A percentile compares a stretch with the other conserved stretches of the same genome.
phyloP scores from a whole-genome alignment of 495 filamentous ascomycete species.

The Delitschia confertaspora region DNA sequence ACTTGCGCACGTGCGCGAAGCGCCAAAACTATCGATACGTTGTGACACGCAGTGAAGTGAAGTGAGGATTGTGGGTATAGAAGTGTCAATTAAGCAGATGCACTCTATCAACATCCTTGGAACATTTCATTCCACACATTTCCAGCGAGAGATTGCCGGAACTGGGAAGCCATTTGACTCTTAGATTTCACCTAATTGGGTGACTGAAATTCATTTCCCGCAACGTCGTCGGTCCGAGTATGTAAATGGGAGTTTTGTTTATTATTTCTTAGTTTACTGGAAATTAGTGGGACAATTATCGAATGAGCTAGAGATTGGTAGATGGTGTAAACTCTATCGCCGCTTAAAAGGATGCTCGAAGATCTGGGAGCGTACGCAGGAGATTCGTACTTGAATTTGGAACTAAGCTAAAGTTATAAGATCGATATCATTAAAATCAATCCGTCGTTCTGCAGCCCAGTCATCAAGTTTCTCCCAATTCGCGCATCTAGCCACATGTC shows the following conservation, averaged over 20 bases:
- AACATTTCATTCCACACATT: not conserved
- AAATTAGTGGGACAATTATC: not conserved
- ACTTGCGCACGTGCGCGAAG: too few relatives aligned
- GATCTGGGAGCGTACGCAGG: too few relatives aligned
- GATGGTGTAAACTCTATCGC: not conserved
- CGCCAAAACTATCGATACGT: too few relatives aligned
- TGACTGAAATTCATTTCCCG: too few relatives aligned
- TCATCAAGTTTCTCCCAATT: slow-evolving; percentile 3
- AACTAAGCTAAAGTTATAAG: not conserved
- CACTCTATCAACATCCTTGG: not conserved
- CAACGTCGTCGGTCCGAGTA: too few relatives aligned
- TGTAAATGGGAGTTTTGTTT: not conserved
- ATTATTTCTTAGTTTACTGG: not conserved
- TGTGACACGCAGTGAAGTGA: not conserved
- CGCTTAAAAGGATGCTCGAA: not conserved
- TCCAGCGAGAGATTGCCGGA: too few relatives aligned
- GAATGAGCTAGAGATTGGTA: not conserved
- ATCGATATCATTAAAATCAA: not conserved
- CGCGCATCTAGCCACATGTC: slow-evolving; percentile 1
- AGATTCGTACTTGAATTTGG: too few relatives aligned
- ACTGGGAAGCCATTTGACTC: too few relatives aligned
- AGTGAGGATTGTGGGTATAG: not conserved
- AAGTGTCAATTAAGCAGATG: not conserved
- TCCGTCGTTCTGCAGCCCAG: slow-evolving; percentile 1
- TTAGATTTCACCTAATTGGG: too few relatives aligned